Conservation (phyloP, 257 asterid genomes). For the Ballota nigra region DNA sequence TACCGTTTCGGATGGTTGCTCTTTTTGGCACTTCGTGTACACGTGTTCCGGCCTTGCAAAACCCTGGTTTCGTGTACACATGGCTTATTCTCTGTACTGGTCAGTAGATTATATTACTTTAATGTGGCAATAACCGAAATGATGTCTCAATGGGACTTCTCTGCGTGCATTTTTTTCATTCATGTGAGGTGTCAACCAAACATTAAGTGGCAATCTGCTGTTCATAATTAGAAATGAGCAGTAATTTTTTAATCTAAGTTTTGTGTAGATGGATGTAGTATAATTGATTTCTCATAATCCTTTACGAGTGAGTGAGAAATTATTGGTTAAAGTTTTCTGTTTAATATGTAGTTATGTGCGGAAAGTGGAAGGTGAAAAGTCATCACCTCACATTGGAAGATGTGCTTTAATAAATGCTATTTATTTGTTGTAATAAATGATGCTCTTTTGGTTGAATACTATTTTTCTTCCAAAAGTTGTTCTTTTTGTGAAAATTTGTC, state of each 20-base stretch:
- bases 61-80: conserved; percentile 86
- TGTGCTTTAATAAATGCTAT: neutral
- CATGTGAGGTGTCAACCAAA: no score
- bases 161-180: no score
- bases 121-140: conserved; percentile 8
- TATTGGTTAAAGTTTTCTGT: neutral
- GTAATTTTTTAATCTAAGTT: neutral
- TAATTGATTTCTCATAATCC: neutral
- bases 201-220: neutral
- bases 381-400: neutral
- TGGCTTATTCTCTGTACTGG: conserved; percentile 85
- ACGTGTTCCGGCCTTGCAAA: conserved; percentile 66
- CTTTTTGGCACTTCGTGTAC: conserved; percentile 80
- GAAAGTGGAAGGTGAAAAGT: neutral
- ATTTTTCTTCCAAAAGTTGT: neutral
- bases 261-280: neutral
- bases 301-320: neutral
- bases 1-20: conserved; percentile 97
- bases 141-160: neutral
- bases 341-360: neutral
- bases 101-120: conserved; percentile 43
- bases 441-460: neutral
- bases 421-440: neutral
- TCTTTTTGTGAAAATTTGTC: neutral
- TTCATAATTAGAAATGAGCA: neutral